Conservation (phyloP, 352 stramenopile genomes). For the Phytophthora citricola region DNA sequence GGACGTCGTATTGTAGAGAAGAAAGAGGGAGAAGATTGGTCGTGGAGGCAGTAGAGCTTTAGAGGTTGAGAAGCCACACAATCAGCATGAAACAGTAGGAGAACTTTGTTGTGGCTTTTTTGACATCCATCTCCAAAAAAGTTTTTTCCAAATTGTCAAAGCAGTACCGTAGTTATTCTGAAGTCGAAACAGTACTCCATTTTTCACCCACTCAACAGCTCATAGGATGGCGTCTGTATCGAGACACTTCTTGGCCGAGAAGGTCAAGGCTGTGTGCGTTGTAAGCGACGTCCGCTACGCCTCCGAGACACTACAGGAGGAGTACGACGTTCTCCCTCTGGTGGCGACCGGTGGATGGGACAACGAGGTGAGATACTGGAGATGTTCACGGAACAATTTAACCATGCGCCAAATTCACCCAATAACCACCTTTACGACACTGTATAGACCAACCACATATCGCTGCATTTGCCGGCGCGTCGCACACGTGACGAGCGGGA, state of each 20-base stretch:
- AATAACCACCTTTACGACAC: background rate
- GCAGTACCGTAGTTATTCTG: conserved; percentile 1
- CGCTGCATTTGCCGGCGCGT: conserved; percentile 60
- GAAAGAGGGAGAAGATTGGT: conserved; percentile 19
- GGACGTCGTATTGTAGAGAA: conserved; percentile 35
- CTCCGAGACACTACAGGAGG: conserved; percentile 35
- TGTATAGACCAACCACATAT: conserved; percentile 53
- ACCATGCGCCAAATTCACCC: background rate
- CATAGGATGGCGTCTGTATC: conserved; percentile 44
- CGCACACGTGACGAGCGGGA: conserved; percentile 51
- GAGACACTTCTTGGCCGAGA: conserved; percentile 74
- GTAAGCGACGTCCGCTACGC: conserved; percentile 58
- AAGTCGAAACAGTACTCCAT: background rate
- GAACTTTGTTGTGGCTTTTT: background rate
- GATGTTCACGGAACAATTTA: background rate
- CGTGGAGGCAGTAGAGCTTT: conserved; percentile 37
- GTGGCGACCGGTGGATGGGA: conserved; percentile 68
- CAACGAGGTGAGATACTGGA: conserved; percentile 42
- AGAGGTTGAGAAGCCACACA: conserved; percentile 22
- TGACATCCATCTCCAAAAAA: background rate
- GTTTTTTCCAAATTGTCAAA: too few species aligned
- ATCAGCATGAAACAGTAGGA: conserved; percentile 16
- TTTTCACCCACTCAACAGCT: conserved; percentile 3
- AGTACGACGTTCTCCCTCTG: conserved; percentile 58
- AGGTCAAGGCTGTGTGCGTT: conserved; percentile 66